A percentile compares a stretch with the other conserved stretches of the same genome.
phyloP scores from a whole-genome alignment of 2,329 filamentous ascomycete species.

The Sporothrix sp. region DNA sequence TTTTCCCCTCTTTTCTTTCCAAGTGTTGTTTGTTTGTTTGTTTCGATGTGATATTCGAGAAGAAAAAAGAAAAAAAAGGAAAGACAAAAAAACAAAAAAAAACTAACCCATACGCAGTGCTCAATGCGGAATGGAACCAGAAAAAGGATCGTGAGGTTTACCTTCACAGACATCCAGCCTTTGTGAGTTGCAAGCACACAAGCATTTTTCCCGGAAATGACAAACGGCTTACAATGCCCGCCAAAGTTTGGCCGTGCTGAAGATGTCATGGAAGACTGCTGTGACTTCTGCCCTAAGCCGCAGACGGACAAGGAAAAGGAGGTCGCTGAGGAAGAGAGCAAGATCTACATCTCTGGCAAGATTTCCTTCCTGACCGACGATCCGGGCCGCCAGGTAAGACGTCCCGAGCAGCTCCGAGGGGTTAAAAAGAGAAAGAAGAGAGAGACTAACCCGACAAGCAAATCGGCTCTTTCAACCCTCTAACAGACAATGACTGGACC shows the following conservation, averaged over 20 bases:
- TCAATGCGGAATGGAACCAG: conserved; percentile 83
- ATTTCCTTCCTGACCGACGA: conserved; percentile 71
- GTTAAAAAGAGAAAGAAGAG: neutral
- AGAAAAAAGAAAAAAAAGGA: too few species aligned
- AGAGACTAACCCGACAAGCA: conserved; percentile 20
- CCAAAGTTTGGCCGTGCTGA: conserved; percentile 56
- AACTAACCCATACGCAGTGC: conserved; percentile 31
- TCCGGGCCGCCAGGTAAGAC: conserved; percentile 56
- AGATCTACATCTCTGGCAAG: conserved; percentile 65
- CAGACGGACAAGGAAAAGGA: conserved; percentile 62
- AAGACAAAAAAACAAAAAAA: too few species aligned
- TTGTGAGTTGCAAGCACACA: conserved; percentile 29
- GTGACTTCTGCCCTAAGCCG: conserved; percentile 64
- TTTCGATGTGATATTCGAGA: too few species aligned
- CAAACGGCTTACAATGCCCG: neutral
- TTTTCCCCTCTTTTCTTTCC: neutral
- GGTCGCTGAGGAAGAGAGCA: conserved; percentile 59
- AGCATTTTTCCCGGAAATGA: neutral
- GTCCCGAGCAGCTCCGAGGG: too few species aligned
- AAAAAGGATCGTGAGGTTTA: conserved; percentile 64
- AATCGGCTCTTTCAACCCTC: conserved; percentile 64
- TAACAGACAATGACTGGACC: conserved; percentile 77
- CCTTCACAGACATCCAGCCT: conserved; percentile 75
- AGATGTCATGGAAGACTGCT: conserved; percentile 73
- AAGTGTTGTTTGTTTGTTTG: too few species aligned